Evolutionary conservation across 2,329 filamentous ascomycete genomes (phyloP), one percentile per base, ranked within the genome.

Genomic region (Stylonectria norvegica): DNA sequence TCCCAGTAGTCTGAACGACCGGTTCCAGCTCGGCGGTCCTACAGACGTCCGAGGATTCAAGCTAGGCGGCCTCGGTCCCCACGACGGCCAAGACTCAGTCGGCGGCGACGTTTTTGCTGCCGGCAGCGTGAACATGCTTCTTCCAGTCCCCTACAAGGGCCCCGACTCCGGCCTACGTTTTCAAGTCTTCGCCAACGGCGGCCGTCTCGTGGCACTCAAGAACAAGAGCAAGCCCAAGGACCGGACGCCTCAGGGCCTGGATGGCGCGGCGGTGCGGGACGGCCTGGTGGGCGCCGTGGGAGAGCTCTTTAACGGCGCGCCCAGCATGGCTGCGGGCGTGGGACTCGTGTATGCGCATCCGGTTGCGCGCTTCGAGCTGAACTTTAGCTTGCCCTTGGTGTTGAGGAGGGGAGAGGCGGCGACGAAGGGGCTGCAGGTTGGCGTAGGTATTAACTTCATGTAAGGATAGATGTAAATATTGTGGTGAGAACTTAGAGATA

Each of bases 381-480:
- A 98, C 67, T 95, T 98, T 62, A 89, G 86, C 55, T 65, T 98
- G 52, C 93, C 93, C 1, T 64, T 98, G 43, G 83, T 91, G 14
- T 65, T 89, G 57, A 78, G 93, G 43, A 83, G 78, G 49, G 89
- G 89, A 23, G 93, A 98, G 67, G 84, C 93, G 55, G 84, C 81
- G 12, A 80, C 91, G 40, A 98, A 98, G 69, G 93, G 93, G 1
- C 61, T 98, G 49, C 89, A 93, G 63, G 83, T 98, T 56, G 93
- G 93, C n/a, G 88, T 98, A 28, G 93, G 93, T 35, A 89, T 98
- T 60, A 94, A 87, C 68, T 96, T 98, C 63, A 69, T 97, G 75
- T 97, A 85, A 41, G 15, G 41, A 38, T 35, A 31, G 36, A 29
- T 38, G 39, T 20, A 3, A 20, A 31, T 27, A 29, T 35, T 27